Evolutionary conservation across 129 eudicot genomes (phyloP).

Genomic region (Flaveria bidentis): DNA sequence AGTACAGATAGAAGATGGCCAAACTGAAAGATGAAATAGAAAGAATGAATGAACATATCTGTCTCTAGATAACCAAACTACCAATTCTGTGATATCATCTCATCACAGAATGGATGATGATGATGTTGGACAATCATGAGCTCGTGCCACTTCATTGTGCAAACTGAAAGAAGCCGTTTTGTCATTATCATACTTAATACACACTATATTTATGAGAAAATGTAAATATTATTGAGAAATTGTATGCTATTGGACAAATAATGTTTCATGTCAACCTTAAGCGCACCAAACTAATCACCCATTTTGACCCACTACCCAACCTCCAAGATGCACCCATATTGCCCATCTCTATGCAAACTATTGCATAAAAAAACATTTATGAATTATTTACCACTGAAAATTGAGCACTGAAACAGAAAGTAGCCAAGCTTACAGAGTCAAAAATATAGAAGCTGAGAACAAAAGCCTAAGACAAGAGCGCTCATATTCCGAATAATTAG

Average conservation of each 20-base stretch:
- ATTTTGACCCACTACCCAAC: background rate
- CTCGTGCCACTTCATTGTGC: background rate
- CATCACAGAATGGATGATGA: background rate
- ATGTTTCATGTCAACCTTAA: background rate
- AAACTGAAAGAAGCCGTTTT: background rate
- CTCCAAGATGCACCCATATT: background rate
- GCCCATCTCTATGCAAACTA: too few species aligned
- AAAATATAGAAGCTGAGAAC: conserved; percentile 65
- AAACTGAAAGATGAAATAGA: conserved; percentile 60
- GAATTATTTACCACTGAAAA: too few species aligned
- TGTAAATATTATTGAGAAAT: background rate
- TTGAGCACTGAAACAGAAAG: background rate
- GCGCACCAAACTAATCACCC: background rate
- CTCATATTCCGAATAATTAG: conserved; percentile 39
- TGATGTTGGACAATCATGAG: too few species aligned
- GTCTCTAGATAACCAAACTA: conserved; percentile 46
- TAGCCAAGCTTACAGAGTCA: conserved; percentile 46
- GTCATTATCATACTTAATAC: background rate
- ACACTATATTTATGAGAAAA: background rate
- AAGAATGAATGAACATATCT: conserved; percentile 33
- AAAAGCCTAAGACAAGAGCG: conserved; percentile 72
- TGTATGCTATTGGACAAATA: background rate
- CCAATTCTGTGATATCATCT: conserved; percentile 8
- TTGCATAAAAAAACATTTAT: too few species aligned
- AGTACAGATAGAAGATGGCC: conserved; percentile 49